Evolutionary conservation across 2,329 filamentous ascomycete species (phyloP).

Genomic region (Colletotrichum zoysiae): DNA sequence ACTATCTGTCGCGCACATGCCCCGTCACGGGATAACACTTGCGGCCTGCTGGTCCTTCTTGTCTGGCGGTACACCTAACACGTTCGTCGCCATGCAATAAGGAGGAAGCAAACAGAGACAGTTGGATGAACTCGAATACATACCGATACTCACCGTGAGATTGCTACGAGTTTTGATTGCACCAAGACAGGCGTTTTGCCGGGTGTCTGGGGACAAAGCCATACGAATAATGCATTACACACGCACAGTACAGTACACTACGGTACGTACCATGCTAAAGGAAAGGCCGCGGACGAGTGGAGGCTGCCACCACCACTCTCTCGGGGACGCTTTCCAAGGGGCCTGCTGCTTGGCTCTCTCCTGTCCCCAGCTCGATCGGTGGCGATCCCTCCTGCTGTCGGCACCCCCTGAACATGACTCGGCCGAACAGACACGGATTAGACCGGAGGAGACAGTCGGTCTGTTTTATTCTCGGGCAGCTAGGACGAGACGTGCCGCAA

Average conservation of each 20-base stretch:
- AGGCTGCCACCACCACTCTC: neutral
- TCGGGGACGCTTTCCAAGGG: neutral
- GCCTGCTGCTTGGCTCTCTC: slow-evolving; percentile 3
- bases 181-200: neutral
- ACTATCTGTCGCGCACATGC: too few relatives aligned
- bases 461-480: neutral
- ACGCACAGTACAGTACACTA: neutral
- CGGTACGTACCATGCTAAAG: neutral
- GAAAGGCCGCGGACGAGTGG: neutral
- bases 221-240: neutral
- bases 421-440: slow-evolving; percentile 23
- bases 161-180: neutral
- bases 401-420: slow-evolving; percentile 10
- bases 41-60: neutral
- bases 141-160: neutral
- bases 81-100: too few relatives aligned
- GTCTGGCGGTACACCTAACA: too few relatives aligned
- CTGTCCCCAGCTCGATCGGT: neutral
- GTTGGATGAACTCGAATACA: neutral
- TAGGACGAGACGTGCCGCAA: neutral
- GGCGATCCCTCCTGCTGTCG: neutral
- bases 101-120: too few relatives aligned
- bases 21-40: neutral
- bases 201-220: slow-evolving; percentile 8
- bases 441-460: slow-evolving; percentile 19